A percentile compares a stretch with the other conserved stretches of the same genome.
phyloP scores from a whole-genome alignment of 2,329 filamentous ascomycete species.

The Fusarium robinianum region DNA sequence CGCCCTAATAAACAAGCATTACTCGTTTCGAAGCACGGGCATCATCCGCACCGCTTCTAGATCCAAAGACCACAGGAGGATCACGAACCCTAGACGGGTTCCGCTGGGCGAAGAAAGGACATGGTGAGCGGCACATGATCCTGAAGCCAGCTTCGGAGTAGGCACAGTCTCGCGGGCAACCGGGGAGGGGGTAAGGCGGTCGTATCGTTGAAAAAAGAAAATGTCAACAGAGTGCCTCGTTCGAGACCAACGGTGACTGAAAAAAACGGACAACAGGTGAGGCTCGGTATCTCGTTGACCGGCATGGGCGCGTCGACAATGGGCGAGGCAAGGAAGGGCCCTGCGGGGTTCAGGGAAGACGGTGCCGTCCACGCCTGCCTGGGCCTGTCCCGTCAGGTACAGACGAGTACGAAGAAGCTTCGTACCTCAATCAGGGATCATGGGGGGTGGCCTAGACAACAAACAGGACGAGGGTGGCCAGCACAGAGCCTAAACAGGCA shows the following conservation, averaged over 20 bases:
- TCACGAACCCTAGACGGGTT: not conserved
- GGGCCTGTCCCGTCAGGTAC: too few relatives aligned
- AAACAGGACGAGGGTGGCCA: conserved; percentile 19
- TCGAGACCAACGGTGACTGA: too few relatives aligned
- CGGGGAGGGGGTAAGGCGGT: too few relatives aligned
- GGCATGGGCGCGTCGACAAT: too few relatives aligned
- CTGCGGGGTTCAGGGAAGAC: not conserved
- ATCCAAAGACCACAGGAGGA: not conserved
- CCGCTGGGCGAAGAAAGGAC: too few relatives aligned
- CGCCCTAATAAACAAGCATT: conserved; percentile 2
- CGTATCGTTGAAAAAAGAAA: too few relatives aligned
- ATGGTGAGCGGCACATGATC: too few relatives aligned
- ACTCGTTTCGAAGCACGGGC: conserved; percentile 5
- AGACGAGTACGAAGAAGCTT: conserved; percentile 12
- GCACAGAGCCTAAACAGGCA: conserved; percentile 21
- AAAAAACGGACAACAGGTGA: too few relatives aligned
- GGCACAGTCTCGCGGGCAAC: not conserved
- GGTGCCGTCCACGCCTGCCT: too few relatives aligned
- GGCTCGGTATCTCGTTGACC: too few relatives aligned
- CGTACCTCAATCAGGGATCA: conserved; percentile 14
- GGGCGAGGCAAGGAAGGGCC: not conserved
- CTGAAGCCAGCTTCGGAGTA: not conserved
- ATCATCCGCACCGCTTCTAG: conserved; percentile 1
- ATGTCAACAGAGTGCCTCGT: too few relatives aligned
- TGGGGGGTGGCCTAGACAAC: conserved; percentile 11